phyloP scores from a whole-genome alignment of 1,284 basidiomycete genomes.

The Naganishia sp. region DNA sequence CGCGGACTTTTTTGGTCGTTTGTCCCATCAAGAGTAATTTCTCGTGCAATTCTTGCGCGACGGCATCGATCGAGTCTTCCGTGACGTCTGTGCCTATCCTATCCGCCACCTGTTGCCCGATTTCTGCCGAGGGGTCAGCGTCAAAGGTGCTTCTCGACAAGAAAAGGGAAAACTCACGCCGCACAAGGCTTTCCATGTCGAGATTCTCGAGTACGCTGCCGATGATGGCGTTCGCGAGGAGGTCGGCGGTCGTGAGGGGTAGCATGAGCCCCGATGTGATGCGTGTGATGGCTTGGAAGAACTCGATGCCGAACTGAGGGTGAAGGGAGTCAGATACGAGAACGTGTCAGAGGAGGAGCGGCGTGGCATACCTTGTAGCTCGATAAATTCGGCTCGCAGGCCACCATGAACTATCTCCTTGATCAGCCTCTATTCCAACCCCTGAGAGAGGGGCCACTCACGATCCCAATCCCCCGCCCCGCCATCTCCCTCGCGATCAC shows the following conservation, averaged over 20 bases:
- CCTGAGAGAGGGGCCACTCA: slow-evolving; percentile 53
- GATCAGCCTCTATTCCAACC: not conserved
- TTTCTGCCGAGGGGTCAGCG: slow-evolving; percentile 82
- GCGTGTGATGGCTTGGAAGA: slow-evolving; percentile 87
- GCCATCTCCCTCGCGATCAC: slow-evolving; percentile 88
- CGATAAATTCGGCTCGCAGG: slow-evolving; percentile 94
- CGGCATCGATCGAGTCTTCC: slow-evolving; percentile 81
- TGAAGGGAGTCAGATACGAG: slow-evolving; percentile 50
- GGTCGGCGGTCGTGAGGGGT: slow-evolving; percentile 90
- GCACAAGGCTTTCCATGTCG: slow-evolving; percentile 93
- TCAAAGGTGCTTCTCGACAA: not conserved
- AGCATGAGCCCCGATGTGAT: slow-evolving; percentile 95
- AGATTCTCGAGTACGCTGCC: slow-evolving; percentile 96
- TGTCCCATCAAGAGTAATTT: slow-evolving; percentile 88
- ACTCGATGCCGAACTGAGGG: slow-evolving; percentile 82
- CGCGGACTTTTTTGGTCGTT: slow-evolving; percentile 91
- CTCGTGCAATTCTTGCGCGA: slow-evolving; percentile 82
- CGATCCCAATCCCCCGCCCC: slow-evolving; percentile 80
- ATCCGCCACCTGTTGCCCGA: slow-evolving; percentile 86
- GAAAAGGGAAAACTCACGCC: slow-evolving; percentile 52
- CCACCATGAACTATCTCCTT: slow-evolving; percentile 80
- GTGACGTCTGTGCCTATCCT: slow-evolving; percentile 43
- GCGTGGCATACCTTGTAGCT: slow-evolving; percentile 72
- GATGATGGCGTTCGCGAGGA: slow-evolving; percentile 93
- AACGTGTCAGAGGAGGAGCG: not conserved